These are phyloP conservation scores for Hippophae rhamnoides DNA, from an alignment of 306 rosid species.

Conservation along the genomic window DNA sequence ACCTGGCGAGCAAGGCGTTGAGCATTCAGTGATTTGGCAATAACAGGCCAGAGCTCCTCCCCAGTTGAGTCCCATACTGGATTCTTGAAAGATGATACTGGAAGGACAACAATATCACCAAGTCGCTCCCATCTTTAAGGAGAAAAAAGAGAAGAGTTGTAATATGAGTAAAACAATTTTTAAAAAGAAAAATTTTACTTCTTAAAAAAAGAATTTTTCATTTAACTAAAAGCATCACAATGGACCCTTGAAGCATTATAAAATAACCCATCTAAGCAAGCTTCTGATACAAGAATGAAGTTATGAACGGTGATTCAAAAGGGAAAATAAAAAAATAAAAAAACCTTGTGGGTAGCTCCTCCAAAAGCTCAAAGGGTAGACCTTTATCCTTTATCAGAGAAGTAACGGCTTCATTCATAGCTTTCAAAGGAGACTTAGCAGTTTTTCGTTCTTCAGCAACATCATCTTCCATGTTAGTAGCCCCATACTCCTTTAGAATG, in stretches of 20 bases:
- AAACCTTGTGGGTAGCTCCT: conserved; percentile 86
- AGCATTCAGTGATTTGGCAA: conserved; percentile 68
- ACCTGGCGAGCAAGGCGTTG: conserved; percentile 79
- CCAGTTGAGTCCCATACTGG: conserved; percentile 57
- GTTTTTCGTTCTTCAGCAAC: conserved; percentile 46
- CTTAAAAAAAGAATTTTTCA: neutral
- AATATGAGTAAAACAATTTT: conserved; percentile 11
- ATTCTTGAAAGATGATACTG: conserved; percentile 59
- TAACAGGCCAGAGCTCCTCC: conserved; percentile 63
- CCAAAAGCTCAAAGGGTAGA: conserved; percentile 46
- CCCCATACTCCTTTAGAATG: conserved; percentile 55
- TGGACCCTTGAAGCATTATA: conserved; percentile 8
- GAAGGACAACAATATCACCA: conserved; percentile 79
- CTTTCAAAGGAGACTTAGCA: conserved; percentile 58
- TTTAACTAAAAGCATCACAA: neutral
- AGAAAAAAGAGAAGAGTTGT: conserved; percentile 18
- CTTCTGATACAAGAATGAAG: neutral
- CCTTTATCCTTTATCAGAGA: conserved; percentile 52
- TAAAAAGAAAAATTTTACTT: conserved; percentile 15
- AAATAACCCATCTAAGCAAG: conserved; percentile 2
- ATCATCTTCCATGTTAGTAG: conserved; percentile 38
- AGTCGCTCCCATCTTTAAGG: conserved; percentile 65
- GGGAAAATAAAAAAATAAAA: conserved; percentile 18
- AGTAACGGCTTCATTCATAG: conserved; percentile 56
- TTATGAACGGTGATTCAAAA: neutral